Percentiles rank a stretch among this genome's conserved stretches.
Conservation (phyloP, 2,329 filamentous ascomycete species). For the Metarhizium humberi region DNA sequence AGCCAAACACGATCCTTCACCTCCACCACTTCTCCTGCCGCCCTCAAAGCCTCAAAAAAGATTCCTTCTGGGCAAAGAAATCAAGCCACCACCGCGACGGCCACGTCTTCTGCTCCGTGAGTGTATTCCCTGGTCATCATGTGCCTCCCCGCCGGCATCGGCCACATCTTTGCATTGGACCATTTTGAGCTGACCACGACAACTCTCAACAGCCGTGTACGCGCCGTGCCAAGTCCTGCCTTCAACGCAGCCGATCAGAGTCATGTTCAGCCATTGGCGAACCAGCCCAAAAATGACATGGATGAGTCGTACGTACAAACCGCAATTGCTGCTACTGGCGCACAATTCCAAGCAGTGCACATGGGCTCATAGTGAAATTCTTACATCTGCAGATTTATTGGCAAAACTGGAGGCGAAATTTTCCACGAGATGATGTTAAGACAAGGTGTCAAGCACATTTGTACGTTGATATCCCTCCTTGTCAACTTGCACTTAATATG, state of each 20-base stretch:
- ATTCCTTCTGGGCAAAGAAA: constrained; percentile 16
- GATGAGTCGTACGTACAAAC: constrained; percentile 73
- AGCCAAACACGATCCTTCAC: constrained; percentile 30
- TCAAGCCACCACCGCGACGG: no score
- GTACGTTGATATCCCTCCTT: no score
- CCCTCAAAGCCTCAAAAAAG: constrained; percentile 29
- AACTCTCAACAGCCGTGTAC: constrained; percentile 24
- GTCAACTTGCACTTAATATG: no score
- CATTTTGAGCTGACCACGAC: neutral
- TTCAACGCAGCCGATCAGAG: constrained; percentile 42
- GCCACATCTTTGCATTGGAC: neutral
- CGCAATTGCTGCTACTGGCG: constrained; percentile 1
- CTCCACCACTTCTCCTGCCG: constrained; percentile 26
- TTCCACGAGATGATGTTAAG: no score
- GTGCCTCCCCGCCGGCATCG: constrained; percentile 8
- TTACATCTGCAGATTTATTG: no score
- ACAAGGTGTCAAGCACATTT: no score
- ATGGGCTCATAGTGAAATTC: no score
- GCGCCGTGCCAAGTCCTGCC: constrained; percentile 53
- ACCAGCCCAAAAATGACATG: constrained; percentile 52
- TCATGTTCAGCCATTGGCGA: constrained; percentile 63
- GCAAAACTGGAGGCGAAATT: no score
- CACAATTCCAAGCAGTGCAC: no score
- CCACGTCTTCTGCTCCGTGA: constrained; percentile 38
- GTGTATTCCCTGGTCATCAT: constrained; percentile 19